Conservation (phyloP, 139 green algal genomes). For the Zygnema circumcarinatum region DNA sequence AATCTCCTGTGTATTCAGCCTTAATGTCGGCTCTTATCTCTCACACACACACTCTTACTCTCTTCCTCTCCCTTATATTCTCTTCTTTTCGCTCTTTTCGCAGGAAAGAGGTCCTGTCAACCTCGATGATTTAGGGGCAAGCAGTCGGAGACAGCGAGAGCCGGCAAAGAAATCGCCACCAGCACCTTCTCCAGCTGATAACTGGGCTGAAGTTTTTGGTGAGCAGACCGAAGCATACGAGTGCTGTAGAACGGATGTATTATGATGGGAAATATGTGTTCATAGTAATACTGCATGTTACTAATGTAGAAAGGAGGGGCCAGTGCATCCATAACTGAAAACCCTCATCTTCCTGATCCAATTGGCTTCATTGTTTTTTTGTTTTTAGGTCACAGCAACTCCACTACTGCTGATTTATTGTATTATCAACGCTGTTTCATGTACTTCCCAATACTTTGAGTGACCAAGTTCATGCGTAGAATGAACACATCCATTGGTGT, state of each 20-base stretch:
- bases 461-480: too few relatives aligned
- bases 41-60: too few relatives aligned
- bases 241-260: neutral
- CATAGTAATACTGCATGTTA: neutral
- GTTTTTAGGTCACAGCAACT: too few relatives aligned
- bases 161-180: conserved; percentile 10
- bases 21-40: too few relatives aligned
- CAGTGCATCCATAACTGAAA: neutral
- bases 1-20: too few relatives aligned
- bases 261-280: neutral
- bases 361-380: too few relatives aligned
- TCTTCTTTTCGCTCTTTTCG: neutral
- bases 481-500: too few relatives aligned
- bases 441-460: neutral
- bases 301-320: neutral
- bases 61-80: neutral
- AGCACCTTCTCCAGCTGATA: conserved; percentile 25
- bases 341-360: too few relatives aligned
- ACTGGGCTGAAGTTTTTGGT: conserved; percentile 42
- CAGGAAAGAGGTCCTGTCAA: conserved; percentile 18
- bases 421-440: neutral
- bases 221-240: neutral
- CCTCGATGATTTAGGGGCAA: conserved; percentile 6
- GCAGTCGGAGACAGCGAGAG: neutral
- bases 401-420: too few relatives aligned